These are phyloP conservation scores for Xerocomus nothofagi DNA, from an alignment of 1,284 basidiomycete genomes.

Conservation along the genomic window DNA sequence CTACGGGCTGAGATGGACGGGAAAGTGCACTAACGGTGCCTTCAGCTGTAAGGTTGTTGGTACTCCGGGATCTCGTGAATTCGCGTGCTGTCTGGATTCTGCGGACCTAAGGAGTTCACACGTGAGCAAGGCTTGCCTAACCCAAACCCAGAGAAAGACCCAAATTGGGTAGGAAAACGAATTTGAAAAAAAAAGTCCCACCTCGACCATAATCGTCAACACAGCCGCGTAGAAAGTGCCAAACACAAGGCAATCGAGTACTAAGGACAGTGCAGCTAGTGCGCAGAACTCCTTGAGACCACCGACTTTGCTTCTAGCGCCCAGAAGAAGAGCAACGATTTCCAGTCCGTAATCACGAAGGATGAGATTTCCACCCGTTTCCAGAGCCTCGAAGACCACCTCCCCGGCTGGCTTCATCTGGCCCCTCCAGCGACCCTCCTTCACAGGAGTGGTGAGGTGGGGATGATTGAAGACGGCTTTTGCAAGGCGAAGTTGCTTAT, in stretches of 20 bases:
- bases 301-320: constrained; percentile 85
- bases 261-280: constrained; percentile 84
- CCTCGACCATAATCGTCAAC: constrained; percentile 93
- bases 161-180: constrained; percentile 9
- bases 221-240: constrained; percentile 91
- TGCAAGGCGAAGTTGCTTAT: constrained; percentile 93
- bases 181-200: constrained; percentile 42
- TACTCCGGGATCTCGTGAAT: constrained; percentile 40
- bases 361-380: constrained; percentile 78
- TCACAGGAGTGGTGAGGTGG: constrained; percentile 59
- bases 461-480: constrained; percentile 89
- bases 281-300: constrained; percentile 96
- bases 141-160: constrained; percentile 1
- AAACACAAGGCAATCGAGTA: constrained; percentile 86
- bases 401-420: constrained; percentile 77
- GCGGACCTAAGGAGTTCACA: constrained; percentile 39
- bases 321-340: constrained; percentile 85
- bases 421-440: constrained; percentile 43
- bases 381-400: constrained; percentile 83
- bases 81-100: constrained; percentile 49
- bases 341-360: constrained; percentile 93
- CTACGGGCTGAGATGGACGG: constrained; percentile 22
- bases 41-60: constrained; percentile 30
- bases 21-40: constrained; percentile 35
- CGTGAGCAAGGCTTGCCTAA: constrained; percentile 19